A percentile compares a stretch with the other conserved stretches of the same genome.
These are phyloP conservation scores for Candida insectorum DNA, from an alignment of 805 yeast species.

Conservation along the genomic window DNA sequence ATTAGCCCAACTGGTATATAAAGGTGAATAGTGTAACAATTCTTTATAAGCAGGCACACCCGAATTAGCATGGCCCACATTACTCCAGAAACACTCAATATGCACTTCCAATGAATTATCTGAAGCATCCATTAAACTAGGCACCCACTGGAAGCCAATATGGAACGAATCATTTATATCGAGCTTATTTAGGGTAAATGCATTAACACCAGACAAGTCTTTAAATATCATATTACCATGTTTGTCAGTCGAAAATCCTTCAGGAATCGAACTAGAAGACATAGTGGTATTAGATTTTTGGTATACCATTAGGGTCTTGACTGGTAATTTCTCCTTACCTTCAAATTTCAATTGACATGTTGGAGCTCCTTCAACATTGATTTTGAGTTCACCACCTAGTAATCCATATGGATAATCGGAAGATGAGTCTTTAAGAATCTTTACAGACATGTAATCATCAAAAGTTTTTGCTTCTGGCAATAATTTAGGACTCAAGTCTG, in stretches of 20 bases:
- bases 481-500: slow-evolving; percentile 43
- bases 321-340: slow-evolving; percentile 42
- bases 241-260: slow-evolving; percentile 42
- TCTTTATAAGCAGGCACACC: slow-evolving; percentile 73
- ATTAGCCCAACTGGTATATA: slow-evolving; percentile 63
- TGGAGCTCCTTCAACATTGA: slow-evolving; percentile 60
- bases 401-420: slow-evolving; percentile 58
- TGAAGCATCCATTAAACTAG: slow-evolving; percentile 45
- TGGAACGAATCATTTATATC: slow-evolving; percentile 57
- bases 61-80: slow-evolving; percentile 42
- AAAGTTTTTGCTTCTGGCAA: slow-evolving; percentile 28
- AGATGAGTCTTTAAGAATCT: slow-evolving; percentile 50
- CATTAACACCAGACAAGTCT: slow-evolving; percentile 59
- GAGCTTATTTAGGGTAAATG: slow-evolving; percentile 60
- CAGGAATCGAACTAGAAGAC: slow-evolving; percentile 27
- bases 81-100: slow-evolving; percentile 77
- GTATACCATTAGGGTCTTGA: slow-evolving; percentile 57
- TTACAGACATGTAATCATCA: slow-evolving; percentile 46
- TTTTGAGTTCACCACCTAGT: slow-evolving; percentile 56
- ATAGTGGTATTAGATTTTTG: slow-evolving; percentile 8
- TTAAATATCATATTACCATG: slow-evolving; percentile 49
- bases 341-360: slow-evolving; percentile 62
- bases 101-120: slow-evolving; percentile 48
- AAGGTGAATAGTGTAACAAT: slow-evolving; percentile 63
- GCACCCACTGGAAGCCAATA: slow-evolving; percentile 75